A percentile compares a stretch with the other conserved stretches of the same genome.
These are phyloP conservation scores for Huntiella abstrusa DNA, from an alignment of 2,329 filamentous ascomycete species.

Conservation along the genomic window DNA sequence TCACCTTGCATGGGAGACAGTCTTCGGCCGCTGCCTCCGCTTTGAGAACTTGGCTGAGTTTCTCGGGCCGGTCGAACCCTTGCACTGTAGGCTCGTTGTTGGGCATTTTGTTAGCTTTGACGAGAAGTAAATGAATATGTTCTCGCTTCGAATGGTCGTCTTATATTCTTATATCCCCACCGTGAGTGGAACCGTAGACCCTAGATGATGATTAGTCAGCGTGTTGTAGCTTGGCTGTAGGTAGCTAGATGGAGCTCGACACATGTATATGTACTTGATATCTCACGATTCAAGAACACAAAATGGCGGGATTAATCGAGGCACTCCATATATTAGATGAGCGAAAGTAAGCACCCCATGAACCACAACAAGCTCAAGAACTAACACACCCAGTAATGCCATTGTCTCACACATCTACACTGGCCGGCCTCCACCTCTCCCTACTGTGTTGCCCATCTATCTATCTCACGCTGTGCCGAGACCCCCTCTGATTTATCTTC, in stretches of 20 bases:
- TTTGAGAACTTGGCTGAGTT: slow-evolving; percentile 37
- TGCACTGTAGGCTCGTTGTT: slow-evolving; percentile 23
- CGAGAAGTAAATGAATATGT: no score
- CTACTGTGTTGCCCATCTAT: slow-evolving; percentile 67
- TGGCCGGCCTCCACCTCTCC: slow-evolving; percentile 57
- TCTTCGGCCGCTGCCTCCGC: slow-evolving; percentile 37
- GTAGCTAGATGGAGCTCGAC: no score
- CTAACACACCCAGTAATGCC: slow-evolving; percentile 39
- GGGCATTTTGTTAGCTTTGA: no score
- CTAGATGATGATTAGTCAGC: no score
- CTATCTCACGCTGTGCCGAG: slow-evolving; percentile 64
- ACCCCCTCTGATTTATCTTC: slow-evolving; percentile 70
- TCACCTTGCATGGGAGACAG: slow-evolving; percentile 50
- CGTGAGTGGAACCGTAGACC: no score
- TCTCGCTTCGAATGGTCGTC: no score
- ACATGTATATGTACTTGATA: no score
- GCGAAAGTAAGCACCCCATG: slow-evolving; percentile 46
- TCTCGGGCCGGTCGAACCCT: slow-evolving; percentile 40
- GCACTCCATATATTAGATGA: slow-evolving; percentile 96
- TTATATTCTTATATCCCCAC: no score
- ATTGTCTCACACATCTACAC: slow-evolving; percentile 82
- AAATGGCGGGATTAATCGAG: slow-evolving; percentile 76
- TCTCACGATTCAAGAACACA: slow-evolving; percentile 15
- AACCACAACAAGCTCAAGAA: background rate
- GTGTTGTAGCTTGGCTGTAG: no score